These are phyloP conservation scores for Euclidium syriacum DNA, from an alignment of 345 rosid species.

Conservation along the genomic window DNA sequence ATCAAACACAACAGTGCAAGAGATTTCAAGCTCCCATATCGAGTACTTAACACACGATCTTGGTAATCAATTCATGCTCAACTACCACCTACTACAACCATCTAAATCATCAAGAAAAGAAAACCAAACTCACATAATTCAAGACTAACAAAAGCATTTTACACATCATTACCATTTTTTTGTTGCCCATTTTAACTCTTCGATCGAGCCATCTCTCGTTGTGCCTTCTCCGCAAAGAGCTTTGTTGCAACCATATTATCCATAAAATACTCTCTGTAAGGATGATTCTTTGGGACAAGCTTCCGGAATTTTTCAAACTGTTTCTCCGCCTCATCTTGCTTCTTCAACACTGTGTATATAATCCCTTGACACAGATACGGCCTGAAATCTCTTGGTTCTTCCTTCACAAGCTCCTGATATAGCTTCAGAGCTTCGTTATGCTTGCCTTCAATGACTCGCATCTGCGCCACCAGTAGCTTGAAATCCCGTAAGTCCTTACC, in stretches of 20 bases:
- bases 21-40: not conserved
- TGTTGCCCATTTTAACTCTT: constrained; percentile 25
- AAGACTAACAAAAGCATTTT: constrained; percentile 1
- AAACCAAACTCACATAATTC: not conserved
- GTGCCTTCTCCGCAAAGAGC: constrained; percentile 56
- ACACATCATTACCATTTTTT: not conserved
- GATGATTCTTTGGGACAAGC: constrained; percentile 85
- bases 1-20: not conserved
- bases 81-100: constrained; percentile 21
- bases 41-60: not conserved
- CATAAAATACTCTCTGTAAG: constrained; percentile 68
- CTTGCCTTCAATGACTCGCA: constrained; percentile 62
- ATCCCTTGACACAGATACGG: constrained; percentile 90
- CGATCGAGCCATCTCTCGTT: constrained; percentile 39
- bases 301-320: constrained; percentile 70
- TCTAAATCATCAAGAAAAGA: constrained; percentile 5
- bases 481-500: constrained; percentile 64
- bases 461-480: constrained; percentile 72
- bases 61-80: not conserved
- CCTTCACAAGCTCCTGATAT: constrained; percentile 72
- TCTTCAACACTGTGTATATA: constrained; percentile 64
- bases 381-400: constrained; percentile 91
- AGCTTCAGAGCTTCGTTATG: constrained; percentile 69
- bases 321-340: constrained; percentile 78
- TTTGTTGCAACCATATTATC: constrained; percentile 70